Conservation (phyloP, 176 grass and related monocot species). For the Paspalum vaginatum region DNA sequence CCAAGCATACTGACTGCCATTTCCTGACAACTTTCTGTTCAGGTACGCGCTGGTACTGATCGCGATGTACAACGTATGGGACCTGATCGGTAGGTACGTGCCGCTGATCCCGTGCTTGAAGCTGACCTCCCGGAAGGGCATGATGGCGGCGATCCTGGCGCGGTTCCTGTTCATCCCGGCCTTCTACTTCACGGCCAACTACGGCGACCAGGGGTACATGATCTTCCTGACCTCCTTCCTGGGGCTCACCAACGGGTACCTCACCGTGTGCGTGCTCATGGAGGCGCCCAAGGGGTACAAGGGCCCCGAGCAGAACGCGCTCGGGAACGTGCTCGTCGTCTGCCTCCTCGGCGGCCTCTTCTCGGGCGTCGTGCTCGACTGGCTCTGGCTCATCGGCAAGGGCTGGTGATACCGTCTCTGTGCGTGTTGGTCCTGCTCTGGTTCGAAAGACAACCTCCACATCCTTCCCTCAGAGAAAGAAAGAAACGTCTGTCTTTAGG, state of each 20-base stretch:
- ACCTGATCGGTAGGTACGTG: constrained; percentile 72
- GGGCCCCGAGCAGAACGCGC: constrained; percentile 79
- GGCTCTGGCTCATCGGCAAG: constrained; percentile 82
- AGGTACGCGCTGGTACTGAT: constrained; percentile 78
- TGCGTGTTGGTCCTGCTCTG: not conserved
- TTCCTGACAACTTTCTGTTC: constrained; percentile 33
- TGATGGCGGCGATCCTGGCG: constrained; percentile 36
- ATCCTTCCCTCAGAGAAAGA: too few relatives aligned
- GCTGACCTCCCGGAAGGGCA: constrained; percentile 53
- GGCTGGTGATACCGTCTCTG: constrained; percentile 53
- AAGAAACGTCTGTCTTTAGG: not conserved
- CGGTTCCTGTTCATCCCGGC: constrained; percentile 74
- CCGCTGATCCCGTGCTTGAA: constrained; percentile 59
- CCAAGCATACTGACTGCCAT: too few relatives aligned
- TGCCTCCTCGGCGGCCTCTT: constrained; percentile 71
- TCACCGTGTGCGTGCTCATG: constrained; percentile 76
- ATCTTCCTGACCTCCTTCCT: constrained; percentile 73
- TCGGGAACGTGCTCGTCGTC: constrained; percentile 74
- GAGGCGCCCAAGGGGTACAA: constrained; percentile 79
- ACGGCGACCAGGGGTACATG: constrained; percentile 79
- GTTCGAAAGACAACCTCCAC: not conserved
- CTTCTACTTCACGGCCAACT: constrained; percentile 85
- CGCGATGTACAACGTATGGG: constrained; percentile 67
- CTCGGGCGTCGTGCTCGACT: constrained; percentile 74
- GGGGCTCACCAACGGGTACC: constrained; percentile 71